phyloP scores from a whole-genome alignment of 257 asterid genomes.

The Gentiana straminea region DNA sequence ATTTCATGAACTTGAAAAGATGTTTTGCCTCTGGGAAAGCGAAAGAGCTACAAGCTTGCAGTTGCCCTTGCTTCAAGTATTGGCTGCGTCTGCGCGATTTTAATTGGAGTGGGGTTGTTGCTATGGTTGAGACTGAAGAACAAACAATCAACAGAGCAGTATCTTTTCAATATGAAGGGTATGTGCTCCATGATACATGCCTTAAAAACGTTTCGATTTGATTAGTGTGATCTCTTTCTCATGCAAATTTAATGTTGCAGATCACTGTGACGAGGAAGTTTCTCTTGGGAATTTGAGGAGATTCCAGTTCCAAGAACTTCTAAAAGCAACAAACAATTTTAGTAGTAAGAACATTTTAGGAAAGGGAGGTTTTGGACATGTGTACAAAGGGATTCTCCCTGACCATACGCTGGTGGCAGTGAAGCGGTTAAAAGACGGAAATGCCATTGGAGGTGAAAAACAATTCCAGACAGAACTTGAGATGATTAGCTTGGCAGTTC shows the following conservation, averaged over 20 bases:
- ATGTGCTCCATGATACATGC: slow-evolving; percentile 1
- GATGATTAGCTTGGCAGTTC: slow-evolving; percentile 94
- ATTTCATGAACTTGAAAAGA: slow-evolving; percentile 23
- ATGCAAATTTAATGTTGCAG: slow-evolving; percentile 23
- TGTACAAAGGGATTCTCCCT: slow-evolving; percentile 65
- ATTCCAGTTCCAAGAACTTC: slow-evolving; percentile 77
- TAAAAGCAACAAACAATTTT: slow-evolving; percentile 72
- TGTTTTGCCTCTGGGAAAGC: slow-evolving; percentile 25
- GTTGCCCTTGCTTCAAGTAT: slow-evolving; percentile 63
- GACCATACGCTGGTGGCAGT: slow-evolving; percentile 91
- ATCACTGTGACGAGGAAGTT: slow-evolving; percentile 56
- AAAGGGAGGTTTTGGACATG: slow-evolving; percentile 92
- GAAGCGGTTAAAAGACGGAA: slow-evolving; percentile 83
- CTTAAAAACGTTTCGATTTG: not conserved
- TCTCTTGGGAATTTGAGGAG: slow-evolving; percentile 83
- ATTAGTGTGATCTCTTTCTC: slow-evolving; percentile 10
- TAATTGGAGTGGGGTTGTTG: slow-evolving; percentile 49
- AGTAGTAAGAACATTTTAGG: slow-evolving; percentile 78
- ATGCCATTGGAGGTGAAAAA: slow-evolving; percentile 65
- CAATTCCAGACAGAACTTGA: slow-evolving; percentile 95
- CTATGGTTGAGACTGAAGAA: slow-evolving; percentile 50
- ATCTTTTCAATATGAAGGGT: slow-evolving; percentile 56
- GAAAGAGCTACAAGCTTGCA: slow-evolving; percentile 51
- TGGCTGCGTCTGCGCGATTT: slow-evolving; percentile 44
- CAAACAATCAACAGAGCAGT: slow-evolving; percentile 28